Evolutionary conservation across 805 yeast species (phyloP), one percentile per base, ranked within the genome.

Genomic region (Scheffersomyces stipitis): DNA sequence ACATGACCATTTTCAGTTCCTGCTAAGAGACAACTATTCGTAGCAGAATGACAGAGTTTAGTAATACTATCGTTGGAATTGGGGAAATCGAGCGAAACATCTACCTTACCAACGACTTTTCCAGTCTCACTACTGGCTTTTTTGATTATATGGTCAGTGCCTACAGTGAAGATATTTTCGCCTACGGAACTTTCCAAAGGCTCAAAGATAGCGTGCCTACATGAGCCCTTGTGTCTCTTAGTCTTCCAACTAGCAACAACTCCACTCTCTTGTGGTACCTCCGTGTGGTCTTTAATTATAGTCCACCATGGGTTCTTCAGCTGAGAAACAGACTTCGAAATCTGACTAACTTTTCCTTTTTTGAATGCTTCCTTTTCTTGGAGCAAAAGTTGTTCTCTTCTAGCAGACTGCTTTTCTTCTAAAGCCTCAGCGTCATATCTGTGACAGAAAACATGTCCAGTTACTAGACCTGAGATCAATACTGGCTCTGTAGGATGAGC

Each of bases 201-300:
- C 41, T 81, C 86, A 57, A 87, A 81, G 5, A 77, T 65, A 2
- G 86, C 64, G 3, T 84, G 77, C 29, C 99, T 66, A 42, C 95
- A 87, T 45, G 95, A 83, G 1, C 88, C 90, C 58, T 88, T 89
- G 56, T 91, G 98, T 55, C 98, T 75, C 51, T 78, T 86, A 0
- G 97, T 90, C 37, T 83, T 77, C 99, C 99, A 91, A 18, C 73
- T 51, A 4, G 62, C 54, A 4, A 70, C 53, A 14, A 66, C 48
- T 9, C 58, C 60, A 4, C 52, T 55, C 16, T 52, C 58, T 5
- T 56, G 62, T 1, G 38, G 40, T 5, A 53, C 34, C 3, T 53
- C 51, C 8, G 49, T 49, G 26, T 56, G 55, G 39, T 56, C 68
- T 5, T 51, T 47, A 3, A 60, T 53, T 14, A 64, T 56, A 15